phyloP scores from a whole-genome alignment of 2,329 filamentous ascomycete species.

The Rhinocladiella mackenziei region DNA sequence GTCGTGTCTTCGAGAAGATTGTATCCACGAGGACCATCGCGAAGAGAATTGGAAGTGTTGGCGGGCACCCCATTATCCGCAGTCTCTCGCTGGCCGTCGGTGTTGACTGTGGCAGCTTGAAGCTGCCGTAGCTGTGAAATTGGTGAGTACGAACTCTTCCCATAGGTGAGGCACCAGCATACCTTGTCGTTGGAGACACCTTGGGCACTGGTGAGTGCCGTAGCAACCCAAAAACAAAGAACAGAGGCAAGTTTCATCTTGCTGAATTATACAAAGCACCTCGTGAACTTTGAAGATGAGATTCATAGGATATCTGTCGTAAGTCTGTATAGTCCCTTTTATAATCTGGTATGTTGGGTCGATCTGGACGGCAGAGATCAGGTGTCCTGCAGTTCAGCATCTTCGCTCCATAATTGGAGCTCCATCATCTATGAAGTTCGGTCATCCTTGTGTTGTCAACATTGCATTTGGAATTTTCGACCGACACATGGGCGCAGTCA shows the following conservation, averaged over 20 bases:
- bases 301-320: no score
- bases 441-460: background rate
- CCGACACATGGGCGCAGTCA: background rate
- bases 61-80: constrained; percentile 67
- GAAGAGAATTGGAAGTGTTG: constrained; percentile 62
- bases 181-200: background rate
- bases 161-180: background rate
- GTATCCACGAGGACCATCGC: constrained; percentile 62
- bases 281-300: no score
- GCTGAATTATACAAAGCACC: background rate
- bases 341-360: no score
- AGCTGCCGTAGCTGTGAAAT: constrained; percentile 2
- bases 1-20: constrained; percentile 69
- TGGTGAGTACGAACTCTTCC: background rate
- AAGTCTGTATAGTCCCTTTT: background rate
- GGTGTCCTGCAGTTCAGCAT: no score
- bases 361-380: no score
- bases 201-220: background rate
- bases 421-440: background rate
- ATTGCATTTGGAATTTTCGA: background rate
- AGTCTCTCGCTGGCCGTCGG: constrained; percentile 40
- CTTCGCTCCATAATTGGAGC: background rate
- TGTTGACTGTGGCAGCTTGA: constrained; percentile 5
- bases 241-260: background rate
- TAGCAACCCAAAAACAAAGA: background rate